Evolutionary conservation across 2,329 filamentous ascomycete genomes (phyloP).

Genomic region (Ophiostoma quercus): DNA sequence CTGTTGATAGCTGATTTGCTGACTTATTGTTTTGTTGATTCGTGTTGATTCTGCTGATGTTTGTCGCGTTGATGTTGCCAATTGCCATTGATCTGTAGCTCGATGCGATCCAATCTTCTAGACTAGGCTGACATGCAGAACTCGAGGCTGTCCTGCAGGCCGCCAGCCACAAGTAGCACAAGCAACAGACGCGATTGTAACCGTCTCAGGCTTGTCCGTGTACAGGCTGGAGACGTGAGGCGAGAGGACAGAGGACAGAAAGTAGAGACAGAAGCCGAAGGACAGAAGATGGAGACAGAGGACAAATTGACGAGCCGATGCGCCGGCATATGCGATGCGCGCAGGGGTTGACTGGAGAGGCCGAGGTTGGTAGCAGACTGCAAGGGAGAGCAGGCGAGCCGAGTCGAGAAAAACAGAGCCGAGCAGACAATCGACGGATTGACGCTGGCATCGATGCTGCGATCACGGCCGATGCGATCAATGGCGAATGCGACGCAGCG

Average conservation of each 20-base stretch:
- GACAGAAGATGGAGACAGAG: background rate
- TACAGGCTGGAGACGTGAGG: background rate
- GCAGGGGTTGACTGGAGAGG: background rate
- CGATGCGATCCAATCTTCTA: background rate
- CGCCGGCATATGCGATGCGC: background rate
- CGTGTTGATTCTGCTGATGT: background rate
- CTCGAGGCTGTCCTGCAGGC: background rate
- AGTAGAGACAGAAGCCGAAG: background rate
- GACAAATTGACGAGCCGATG: background rate
- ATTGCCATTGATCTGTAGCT: background rate
- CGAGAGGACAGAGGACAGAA: no score
- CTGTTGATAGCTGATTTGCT: background rate
- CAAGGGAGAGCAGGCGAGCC: no score
- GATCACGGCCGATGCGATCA: background rate
- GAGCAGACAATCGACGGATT: background rate
- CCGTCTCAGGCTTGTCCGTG: background rate
- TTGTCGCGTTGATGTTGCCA: background rate
- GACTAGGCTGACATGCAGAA: no score
- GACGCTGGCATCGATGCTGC: background rate
- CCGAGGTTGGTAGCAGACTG: no score
- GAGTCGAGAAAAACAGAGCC: background rate
- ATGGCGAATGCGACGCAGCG: background rate
- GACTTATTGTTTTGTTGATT: background rate
- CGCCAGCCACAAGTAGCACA: slow-evolving; percentile 2
- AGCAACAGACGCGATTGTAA: slow-evolving; percentile 7